Evolutionary conservation across 2,329 filamentous ascomycete genomes (phyloP), one percentile per base, ranked within the genome.

Genomic region (Cladosporium cucumerinum): DNA sequence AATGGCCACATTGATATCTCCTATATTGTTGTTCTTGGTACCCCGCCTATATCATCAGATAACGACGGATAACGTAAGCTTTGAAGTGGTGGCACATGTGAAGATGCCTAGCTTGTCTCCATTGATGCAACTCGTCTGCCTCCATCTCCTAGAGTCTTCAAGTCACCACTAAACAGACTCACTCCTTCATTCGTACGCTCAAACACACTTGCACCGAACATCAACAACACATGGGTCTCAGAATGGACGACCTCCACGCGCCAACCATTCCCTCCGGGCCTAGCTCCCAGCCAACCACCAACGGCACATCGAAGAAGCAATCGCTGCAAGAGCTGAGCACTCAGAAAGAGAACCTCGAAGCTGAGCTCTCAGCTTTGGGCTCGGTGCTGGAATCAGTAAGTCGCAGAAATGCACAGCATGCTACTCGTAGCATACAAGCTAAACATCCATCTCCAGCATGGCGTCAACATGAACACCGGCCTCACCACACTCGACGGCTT

Each of bases 401-500:
- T 25, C 30, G 32, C 16, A 30, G 7, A 18, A 25, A 18, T 18
- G 16, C 18, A 3, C 30, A 26, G 23, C 7, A 28, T 14, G n/a
- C 46, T 57, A 28, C 64, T 21, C 30, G 21, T 16, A 16, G 18
- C 25, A 2, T 21, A 18, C 10, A 14, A 34, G 12, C 54, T 64
- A 62, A 65, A 26, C 18, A 61, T 34, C 70, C 57, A 72, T 73
- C 46, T 69, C n/a, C 72, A 97, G 93, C 94, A 98, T 82, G 88
- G 90, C 52, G 94, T 97, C 61, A 89, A 90, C 72, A 99, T 99
- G 95, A 89, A 89, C 72, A 97, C 95, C 8, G 84, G 87, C 65
- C 86, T 99, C 46, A 87, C 92, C 26, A 97, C 94, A 16, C 86
- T 88, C 67, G 95, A 98, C 78, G 95, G 95, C 57, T 99, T 92